A percentile compares a stretch with the other conserved stretches of the same genome.
Evolutionary conservation across 352 stramenopile species (phyloP).

Genomic region (Pythium folliculosum): DNA sequence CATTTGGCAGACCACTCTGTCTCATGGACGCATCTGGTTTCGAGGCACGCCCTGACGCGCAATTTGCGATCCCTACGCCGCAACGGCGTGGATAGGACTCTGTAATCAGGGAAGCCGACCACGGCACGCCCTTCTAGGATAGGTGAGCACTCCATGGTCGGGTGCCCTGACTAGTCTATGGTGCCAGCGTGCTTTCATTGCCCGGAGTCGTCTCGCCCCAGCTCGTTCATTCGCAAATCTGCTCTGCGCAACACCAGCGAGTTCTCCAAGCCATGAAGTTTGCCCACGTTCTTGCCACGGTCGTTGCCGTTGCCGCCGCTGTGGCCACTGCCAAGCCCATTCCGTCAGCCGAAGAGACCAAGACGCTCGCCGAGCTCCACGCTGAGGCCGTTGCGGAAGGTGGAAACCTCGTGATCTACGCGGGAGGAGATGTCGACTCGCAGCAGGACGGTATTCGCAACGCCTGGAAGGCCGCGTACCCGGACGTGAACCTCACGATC

Average conservation of each 20-base stretch:
- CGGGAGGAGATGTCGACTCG: slow-evolving; percentile 36
- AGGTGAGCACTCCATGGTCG: too few relatives aligned
- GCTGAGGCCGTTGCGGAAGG: slow-evolving; percentile 51
- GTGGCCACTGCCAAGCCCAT: neutral
- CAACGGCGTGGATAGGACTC: neutral
- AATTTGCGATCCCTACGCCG: neutral
- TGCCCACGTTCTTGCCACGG: neutral
- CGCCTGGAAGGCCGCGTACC: slow-evolving; percentile 30
- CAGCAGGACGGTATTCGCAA: neutral
- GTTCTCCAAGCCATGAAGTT: neutral
- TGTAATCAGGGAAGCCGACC: too few relatives aligned
- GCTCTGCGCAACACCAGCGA: neutral
- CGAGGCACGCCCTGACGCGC: too few relatives aligned
- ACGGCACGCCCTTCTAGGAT: too few relatives aligned
- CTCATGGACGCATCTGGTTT: neutral
- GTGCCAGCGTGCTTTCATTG: too few relatives aligned
- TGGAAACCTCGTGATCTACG: slow-evolving; percentile 52
- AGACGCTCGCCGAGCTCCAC: slow-evolving; percentile 40
- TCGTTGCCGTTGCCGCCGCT: neutral
- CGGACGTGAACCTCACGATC: slow-evolving; percentile 62
- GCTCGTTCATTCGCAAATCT: neutral
- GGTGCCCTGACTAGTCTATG: neutral
- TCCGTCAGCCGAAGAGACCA: slow-evolving; percentile 5
- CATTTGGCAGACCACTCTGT: too few relatives aligned
- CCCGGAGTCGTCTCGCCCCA: too few relatives aligned